Evolutionary conservation across 371 early-diverging fungal genomes (phyloP).

Genomic region (Actinomucor elegans): DNA sequence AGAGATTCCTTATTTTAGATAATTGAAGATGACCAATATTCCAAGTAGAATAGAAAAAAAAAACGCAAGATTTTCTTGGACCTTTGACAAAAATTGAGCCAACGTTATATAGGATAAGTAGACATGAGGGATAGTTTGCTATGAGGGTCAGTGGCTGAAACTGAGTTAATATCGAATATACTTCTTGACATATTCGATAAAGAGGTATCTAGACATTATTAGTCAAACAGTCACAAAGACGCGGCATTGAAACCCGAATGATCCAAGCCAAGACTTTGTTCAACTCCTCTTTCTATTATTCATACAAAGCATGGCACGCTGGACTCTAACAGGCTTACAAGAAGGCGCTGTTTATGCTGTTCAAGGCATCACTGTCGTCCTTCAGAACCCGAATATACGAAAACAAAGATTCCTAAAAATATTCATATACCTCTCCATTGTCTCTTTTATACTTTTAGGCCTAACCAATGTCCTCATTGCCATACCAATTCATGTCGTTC

Average conservation of each 20-base stretch:
- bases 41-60: too few relatives aligned
- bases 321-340: conserved; percentile 37
- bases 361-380: conserved; percentile 45
- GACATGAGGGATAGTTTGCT: too few relatives aligned
- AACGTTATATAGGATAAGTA: too few relatives aligned
- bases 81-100: too few relatives aligned
- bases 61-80: too few relatives aligned
- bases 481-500: conserved; percentile 35
- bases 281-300: neutral
- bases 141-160: too few relatives aligned
- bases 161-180: too few relatives aligned
- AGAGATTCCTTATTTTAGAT: neutral
- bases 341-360: conserved; percentile 52
- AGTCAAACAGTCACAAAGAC: too few relatives aligned
- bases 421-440: conserved; percentile 46
- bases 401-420: conserved; percentile 50
- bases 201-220: too few relatives aligned
- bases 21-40: neutral
- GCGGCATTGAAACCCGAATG: too few relatives aligned
- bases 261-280: neutral
- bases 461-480: conserved; percentile 41
- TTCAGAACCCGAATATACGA: conserved; percentile 52
- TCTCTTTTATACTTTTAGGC: conserved; percentile 47
- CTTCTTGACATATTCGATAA: too few relatives aligned
- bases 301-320: conserved; percentile 24